phyloP scores from a whole-genome alignment of 2,329 filamentous ascomycete species.

The Talaromyces sp. region DNA sequence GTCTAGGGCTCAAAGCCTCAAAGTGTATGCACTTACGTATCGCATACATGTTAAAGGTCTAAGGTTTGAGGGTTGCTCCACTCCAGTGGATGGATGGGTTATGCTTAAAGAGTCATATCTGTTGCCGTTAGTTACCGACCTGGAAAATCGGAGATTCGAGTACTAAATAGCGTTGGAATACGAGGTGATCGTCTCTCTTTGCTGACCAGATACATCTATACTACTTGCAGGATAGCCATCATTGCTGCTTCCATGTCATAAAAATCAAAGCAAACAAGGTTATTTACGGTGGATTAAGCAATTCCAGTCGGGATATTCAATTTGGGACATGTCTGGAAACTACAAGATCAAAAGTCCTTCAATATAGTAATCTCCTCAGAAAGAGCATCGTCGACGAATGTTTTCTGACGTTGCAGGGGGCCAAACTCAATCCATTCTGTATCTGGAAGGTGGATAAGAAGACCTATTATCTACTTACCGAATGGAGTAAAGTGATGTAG shows the following conservation, averaged over 20 bases:
- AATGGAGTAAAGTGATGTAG: slow-evolving; percentile 1
- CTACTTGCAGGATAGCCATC: no score
- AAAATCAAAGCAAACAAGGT: no score
- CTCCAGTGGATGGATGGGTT: not conserved
- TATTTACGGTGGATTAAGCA: no score
- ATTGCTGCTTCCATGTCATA: not conserved
- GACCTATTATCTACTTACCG: not conserved
- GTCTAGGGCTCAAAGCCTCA: not conserved
- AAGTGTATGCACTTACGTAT: not conserved
- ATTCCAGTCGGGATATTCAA: no score
- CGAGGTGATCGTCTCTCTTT: not conserved
- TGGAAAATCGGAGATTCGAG: not conserved
- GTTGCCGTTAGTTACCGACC: not conserved
- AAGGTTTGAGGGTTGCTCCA: not conserved
- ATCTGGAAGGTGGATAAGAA: not conserved
- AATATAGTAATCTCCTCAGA: no score
- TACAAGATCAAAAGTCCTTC: no score
- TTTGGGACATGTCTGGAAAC: no score
- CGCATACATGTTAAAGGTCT: not conserved
- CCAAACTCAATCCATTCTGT: not conserved
- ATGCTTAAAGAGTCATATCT: not conserved
- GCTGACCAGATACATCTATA: not conserved
- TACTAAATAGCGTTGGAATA: not conserved
- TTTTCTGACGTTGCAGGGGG: not conserved
- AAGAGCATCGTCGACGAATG: not conserved